Base-by-base conservation (phyloP, 306 rosid genomes). In the Prosopis cineraria region DNA sequence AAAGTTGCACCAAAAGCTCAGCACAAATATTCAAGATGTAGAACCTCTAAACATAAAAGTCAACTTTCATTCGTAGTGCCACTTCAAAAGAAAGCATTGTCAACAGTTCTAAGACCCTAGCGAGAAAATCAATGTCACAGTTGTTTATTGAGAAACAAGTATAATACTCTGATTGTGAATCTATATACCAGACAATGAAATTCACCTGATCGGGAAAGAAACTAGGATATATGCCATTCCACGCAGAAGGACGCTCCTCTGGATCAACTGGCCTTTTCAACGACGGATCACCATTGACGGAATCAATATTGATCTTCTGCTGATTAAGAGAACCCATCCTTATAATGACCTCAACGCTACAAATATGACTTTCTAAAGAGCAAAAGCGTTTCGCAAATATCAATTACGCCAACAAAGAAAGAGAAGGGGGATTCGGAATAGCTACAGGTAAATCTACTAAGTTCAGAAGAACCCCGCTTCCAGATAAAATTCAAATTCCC, bases 161-260 rank as follows among this genome's bases (percentile, higher is more conserved):
- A 62, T 59, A 55, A n/a, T 31, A 30, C 60, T 64, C 16, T 13
- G 29, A 34, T 73, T 66, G 67, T 33, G 59, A 44, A 74, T 22
- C 43, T 62, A 43, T 17, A 40, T 47, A 52, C 52, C 59, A 75
- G 68, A 66, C 56, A 79, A 36, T 68, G 74, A 69, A 84, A 67
- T 55, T 79, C 73, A 96, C 99, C 98, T 84, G 89, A 74, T 29
- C 82, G 56, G 96, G 88, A 80, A 90, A 81, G 91, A 88, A 87
- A 77, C 82, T 80, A 68, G 96, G 83, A 70, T 82, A 79, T 47
- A 89, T 76, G 77, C 91, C 88, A 59, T 89, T 95, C 93, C 91
- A 87, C 20, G 72, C 27, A 41, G 84, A 81, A 62, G 91, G 86
- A 70, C 82, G 87, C 64, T 86, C 93, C 73, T 93, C 85, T 77